Conservation (phyloP, 2,329 filamentous ascomycete species). For the Pleoardoris graminearum region DNA sequence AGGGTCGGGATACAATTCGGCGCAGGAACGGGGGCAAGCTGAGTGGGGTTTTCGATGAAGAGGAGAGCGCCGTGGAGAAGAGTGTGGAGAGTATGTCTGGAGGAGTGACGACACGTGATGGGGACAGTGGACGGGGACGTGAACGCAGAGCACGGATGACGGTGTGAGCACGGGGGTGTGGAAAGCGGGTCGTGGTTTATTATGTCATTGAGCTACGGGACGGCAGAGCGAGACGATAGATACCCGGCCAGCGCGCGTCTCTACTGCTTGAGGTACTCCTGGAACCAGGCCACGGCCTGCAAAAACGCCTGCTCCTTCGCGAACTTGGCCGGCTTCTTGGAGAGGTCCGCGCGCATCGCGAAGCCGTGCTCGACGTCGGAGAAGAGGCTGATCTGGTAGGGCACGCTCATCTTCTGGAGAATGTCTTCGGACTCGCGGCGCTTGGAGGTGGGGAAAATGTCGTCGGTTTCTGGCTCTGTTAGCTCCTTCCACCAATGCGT, state of each 20-base stretch:
- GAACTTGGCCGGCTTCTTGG: constrained; percentile 62
- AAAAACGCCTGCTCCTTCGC: constrained; percentile 81
- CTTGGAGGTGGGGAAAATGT: constrained; percentile 60
- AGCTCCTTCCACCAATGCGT: background rate
- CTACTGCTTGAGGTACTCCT: constrained; percentile 58
- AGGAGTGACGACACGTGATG: too few species aligned
- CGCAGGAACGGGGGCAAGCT: background rate
- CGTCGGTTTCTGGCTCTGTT: constrained; percentile 56
- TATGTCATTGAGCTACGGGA: too few species aligned
- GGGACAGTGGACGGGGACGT: too few species aligned
- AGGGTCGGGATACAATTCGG: background rate
- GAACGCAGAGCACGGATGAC: too few species aligned
- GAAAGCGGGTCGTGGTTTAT: too few species aligned
- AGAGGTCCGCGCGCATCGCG: constrained; percentile 67
- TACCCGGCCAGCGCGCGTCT: too few species aligned
- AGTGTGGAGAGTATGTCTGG: background rate
- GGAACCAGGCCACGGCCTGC: constrained; percentile 79
- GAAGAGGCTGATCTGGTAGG: constrained; percentile 79
- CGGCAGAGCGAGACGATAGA: too few species aligned
- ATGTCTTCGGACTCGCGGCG: constrained; percentile 63
- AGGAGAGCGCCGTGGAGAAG: too few species aligned
- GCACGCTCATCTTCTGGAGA: constrained; percentile 56
- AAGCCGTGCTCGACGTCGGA: constrained; percentile 75
- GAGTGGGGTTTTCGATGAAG: too few species aligned
- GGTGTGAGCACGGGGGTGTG: too few species aligned